Percentiles rank a stretch among this genome's conserved stretches.
These are phyloP conservation scores for Xylaria castorea DNA, from an alignment of 495 filamentous ascomycete species.

Conservation along the genomic window DNA sequence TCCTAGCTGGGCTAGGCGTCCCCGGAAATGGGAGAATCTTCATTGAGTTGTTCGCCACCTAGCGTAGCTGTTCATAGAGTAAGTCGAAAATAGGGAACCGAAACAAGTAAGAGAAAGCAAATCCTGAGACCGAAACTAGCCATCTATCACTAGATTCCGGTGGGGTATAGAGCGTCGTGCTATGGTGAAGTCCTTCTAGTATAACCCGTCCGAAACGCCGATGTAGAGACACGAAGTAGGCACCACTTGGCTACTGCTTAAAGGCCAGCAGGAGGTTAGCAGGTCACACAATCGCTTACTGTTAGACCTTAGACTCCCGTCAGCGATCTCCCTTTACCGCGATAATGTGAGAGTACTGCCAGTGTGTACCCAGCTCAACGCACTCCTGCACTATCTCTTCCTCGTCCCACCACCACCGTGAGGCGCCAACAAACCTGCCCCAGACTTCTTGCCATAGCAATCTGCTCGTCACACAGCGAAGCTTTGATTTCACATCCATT, in stretches of 20 bases:
- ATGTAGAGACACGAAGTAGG: conserved; percentile 24
- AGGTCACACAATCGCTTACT: neutral
- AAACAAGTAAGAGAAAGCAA: conserved; percentile 26
- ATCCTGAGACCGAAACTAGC: conserved; percentile 30
- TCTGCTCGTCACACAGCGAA: conserved; percentile 46
- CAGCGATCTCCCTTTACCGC: conserved; percentile 46
- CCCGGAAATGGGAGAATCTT: neutral
- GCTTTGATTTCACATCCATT: conserved; percentile 38
- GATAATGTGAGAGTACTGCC: conserved; percentile 55
- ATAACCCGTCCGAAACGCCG: conserved; percentile 28
- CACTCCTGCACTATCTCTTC: conserved; percentile 55
- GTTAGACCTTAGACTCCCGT: neutral
- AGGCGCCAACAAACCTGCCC: conserved; percentile 51
- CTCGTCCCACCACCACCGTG: conserved; percentile 61
- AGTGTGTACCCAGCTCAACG: conserved; percentile 50
- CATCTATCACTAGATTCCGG: conserved; percentile 22
- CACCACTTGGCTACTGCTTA: neutral
- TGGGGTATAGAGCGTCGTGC: conserved; percentile 27
- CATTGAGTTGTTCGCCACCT: neutral
- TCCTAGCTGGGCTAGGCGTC: neutral
- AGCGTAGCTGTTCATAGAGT: neutral
- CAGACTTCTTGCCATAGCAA: conserved; percentile 56
- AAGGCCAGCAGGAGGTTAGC: too few relatives aligned
- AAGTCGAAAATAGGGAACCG: neutral
- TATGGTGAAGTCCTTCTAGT: conserved; percentile 11